Evolutionary conservation across 129 eudicot species (phyloP), one percentile per base, ranked within the genome.

Genomic region (Logfia minima): DNA sequence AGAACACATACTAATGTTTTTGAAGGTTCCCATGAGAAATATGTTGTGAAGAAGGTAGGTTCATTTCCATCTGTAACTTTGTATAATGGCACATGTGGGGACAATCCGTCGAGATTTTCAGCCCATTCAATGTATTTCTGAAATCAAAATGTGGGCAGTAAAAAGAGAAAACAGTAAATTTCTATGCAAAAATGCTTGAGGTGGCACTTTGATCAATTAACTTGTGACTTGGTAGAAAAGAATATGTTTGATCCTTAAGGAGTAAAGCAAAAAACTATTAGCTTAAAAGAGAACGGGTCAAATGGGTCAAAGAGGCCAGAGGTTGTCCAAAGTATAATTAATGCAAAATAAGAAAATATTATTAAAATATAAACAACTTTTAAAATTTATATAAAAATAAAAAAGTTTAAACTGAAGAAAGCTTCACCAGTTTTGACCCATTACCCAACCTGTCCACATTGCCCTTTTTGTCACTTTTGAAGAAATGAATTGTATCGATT

Each of bases 91-190:
- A 95, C 96, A 41, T 80, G 48, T 22, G 89, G 89, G 34, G 91
- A 87, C 63, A 91, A 77, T 65, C 99, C 99, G 55, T 95, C 96
- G 45, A 89, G 72, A 59, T 93, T 74, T 43, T 75, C 89, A 69
- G 92, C 99, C 90, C 88, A 66, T 62, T 85, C 96, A 58, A 95
- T 71, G 77, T 89, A 95, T 86, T 90, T 91, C 99, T 95, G 96
- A 55, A 77, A 81, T 73, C 10, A 75, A 53, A 53, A 48, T 68
- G 41, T 37, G 34, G 71, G n/a, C 18, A 21, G 58, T 37, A 56
- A 26, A 23, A 59, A 77, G 32, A 66, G n/a, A 64, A 48, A 61
- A 71, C 4, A 28, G 48, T 68, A 37, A 48, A 3, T 10, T 48
- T 48, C 3, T 39, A 39, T 39, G 48, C 48, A 8, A 39, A 39